Base-by-base conservation (phyloP, 192 early-diverging fungal genomes). In the Coemansia sp. region DNA sequence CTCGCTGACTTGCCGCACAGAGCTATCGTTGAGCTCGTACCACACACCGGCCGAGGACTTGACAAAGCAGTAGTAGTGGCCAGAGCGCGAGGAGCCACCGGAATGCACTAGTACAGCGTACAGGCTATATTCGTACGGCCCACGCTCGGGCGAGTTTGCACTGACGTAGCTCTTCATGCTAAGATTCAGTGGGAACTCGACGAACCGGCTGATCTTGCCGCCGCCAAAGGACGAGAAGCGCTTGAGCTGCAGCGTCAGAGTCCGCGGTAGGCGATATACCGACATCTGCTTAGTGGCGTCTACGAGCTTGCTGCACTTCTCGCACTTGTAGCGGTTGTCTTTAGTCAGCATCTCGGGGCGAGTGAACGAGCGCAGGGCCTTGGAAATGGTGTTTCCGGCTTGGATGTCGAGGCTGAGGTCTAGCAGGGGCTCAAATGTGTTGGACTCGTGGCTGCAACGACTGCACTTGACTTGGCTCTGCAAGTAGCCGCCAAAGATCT, bases 11-110 rank as follows among this genome's bases (percentile, higher is more conserved):
- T 86, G 85, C 16, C 78, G 71, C 5, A 95, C 93, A 76, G 83
- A 81, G 53, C 84, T 84, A 71, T 95, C 93, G 68, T 95, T 87
- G 87, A 93, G 91, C 39, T 86, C 81, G 59, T 89, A 92, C 93
- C 93, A 96, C 11, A 85, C 82, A 4, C 90, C 92, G 30, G 87
- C 84, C 1, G 92, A 79, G n/a, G 85, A 84, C 73, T 91, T 90
- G 45, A 94, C 88, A 76, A 84, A 97, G 39, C 89, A 87, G 62
- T 87, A 93, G 71, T 97, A 97, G 71, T 97, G 95, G 12, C 95
- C 95, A 6, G 91, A 92, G 59, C 90, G 84, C 61, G 86, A 88
- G 1, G 86, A 74, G 24, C 82, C 68, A 7, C 95, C 95, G 0
- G 86, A 53, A 64, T 97, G 95, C 4, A 95, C 91, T 39, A 94